phyloP scores from a whole-genome alignment of 2,329 filamentous ascomycete species.

The Cladosporium sp. region DNA sequence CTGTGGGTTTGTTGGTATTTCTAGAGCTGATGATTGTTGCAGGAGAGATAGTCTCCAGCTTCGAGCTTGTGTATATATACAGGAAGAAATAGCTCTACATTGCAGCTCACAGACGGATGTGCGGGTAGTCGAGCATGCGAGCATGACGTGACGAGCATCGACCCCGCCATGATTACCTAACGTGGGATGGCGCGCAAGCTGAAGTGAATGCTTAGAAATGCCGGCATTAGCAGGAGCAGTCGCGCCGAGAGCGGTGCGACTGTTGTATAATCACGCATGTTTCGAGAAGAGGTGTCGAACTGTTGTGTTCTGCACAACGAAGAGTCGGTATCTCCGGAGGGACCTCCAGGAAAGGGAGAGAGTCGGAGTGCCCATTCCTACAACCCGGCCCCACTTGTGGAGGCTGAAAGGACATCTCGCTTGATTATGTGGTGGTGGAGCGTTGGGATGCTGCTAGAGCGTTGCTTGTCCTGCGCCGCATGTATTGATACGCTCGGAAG shows the following conservation, averaged over 20 bases:
- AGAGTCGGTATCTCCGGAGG: not conserved
- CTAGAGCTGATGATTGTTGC: not conserved
- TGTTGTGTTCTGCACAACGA: not conserved
- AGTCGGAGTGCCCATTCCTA: not conserved
- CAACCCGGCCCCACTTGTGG: not conserved
- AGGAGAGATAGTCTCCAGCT: not conserved
- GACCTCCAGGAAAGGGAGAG: not conserved
- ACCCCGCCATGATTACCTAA: constrained; percentile 17
- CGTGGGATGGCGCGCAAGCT: constrained; percentile 3
- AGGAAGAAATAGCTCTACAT: not conserved
- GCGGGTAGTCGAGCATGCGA: constrained; percentile 1
- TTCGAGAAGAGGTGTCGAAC: not conserved
- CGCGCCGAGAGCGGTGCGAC: not conserved
- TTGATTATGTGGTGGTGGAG: not conserved
- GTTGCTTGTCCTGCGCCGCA: not conserved
- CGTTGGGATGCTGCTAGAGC: not conserved
- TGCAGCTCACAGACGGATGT: not conserved
- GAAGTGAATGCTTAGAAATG: constrained; percentile 8
- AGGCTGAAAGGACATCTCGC: not conserved
- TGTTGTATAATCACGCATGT: not conserved
- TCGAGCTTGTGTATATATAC: not conserved
- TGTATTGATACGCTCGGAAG: not conserved
- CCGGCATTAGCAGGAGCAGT: not conserved
- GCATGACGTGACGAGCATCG: constrained; percentile 13
- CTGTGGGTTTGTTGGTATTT: not conserved